phyloP scores from a whole-genome alignment of 208 protist species.

The Acanthamoeba castellanii region DNA sequence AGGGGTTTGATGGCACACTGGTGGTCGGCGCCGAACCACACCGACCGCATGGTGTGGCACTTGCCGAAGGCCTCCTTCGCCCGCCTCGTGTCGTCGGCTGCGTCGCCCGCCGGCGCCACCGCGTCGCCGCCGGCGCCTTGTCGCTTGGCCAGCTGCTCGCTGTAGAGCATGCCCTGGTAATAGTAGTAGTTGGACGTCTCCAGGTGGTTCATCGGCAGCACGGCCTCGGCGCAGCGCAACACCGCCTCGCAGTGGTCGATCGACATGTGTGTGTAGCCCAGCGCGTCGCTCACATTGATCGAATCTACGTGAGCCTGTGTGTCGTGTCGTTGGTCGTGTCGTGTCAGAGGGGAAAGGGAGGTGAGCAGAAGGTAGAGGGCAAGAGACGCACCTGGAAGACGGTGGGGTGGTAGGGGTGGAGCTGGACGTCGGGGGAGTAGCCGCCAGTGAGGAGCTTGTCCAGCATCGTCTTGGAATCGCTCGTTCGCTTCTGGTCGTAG shows the following conservation, averaged over 20 bases:
- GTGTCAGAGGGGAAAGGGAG: background rate
- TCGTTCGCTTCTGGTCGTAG: conserved; percentile 32
- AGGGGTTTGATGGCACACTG: background rate
- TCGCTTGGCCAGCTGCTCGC: background rate
- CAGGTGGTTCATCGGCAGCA: background rate
- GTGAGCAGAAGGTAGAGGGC: no score
- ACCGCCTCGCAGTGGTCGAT: background rate
- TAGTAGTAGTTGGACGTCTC: conserved; percentile 37
- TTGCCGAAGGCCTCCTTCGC: background rate
- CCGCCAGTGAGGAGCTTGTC: background rate
- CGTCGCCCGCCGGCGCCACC: background rate
- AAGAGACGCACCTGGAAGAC: background rate
- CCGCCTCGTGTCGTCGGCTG: background rate
- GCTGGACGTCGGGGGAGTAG: background rate
- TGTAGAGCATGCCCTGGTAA: conserved; percentile 30
- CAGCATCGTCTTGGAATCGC: background rate
- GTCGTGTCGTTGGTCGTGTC: background rate
- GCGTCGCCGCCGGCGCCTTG: background rate
- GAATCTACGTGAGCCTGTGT: background rate
- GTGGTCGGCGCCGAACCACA: conserved; percentile 14
- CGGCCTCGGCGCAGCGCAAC: conserved; percentile 24
- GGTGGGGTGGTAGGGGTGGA: background rate
- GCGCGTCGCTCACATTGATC: conserved; percentile 15
- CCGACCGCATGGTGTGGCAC: background rate
- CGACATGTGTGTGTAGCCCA: conserved; percentile 8